phyloP scores from a whole-genome alignment of 2,329 filamentous ascomycete genomes.

The Ciborinia camelliae region DNA sequence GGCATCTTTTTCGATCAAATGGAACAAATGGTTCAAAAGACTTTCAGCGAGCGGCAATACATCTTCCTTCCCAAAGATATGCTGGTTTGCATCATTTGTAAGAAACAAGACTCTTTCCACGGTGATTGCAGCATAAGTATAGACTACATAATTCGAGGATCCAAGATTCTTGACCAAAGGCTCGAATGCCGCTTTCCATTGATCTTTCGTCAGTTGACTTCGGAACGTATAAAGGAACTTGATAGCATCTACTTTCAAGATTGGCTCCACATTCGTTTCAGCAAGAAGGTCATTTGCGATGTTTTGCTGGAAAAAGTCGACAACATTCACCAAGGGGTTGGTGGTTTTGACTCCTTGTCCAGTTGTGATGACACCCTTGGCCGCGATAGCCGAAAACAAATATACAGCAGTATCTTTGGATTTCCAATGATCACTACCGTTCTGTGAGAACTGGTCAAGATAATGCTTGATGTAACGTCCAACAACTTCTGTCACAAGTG shows the following conservation, averaged over 20 bases:
- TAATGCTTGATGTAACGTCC: constrained; percentile 84
- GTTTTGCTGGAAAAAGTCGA: constrained; percentile 92
- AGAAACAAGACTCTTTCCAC: constrained; percentile 91
- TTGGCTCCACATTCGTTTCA: constrained; percentile 67
- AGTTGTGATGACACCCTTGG: constrained; percentile 83
- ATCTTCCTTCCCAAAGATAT: constrained; percentile 75
- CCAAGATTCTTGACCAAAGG: constrained; percentile 88
- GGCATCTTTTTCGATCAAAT: constrained; percentile 79
- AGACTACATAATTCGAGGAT: constrained; percentile 90
- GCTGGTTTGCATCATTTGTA: constrained; percentile 68
- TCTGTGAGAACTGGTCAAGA: constrained; percentile 68
- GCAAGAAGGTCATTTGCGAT: constrained; percentile 83
- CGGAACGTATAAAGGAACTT: constrained; percentile 98
- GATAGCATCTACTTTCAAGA: constrained; percentile 95
- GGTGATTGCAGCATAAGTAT: constrained; percentile 94
- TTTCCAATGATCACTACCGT: constrained; percentile 75
- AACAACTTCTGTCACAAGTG: constrained; percentile 80
- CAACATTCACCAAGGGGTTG: constrained; percentile 81
- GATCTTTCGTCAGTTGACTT: constrained; percentile 84
- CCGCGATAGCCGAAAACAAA: constrained; percentile 89
- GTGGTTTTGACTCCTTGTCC: constrained; percentile 87
- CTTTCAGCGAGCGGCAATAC: constrained; percentile 82
- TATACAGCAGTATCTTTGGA: constrained; percentile 98
- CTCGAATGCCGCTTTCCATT: constrained; percentile 87
- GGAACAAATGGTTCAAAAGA: constrained; percentile 84